A percentile compares a stretch with the other conserved stretches of the same genome.
Evolutionary conservation across 139 green algal genomes (phyloP).

Genomic region (Nannochloris sp.): DNA sequence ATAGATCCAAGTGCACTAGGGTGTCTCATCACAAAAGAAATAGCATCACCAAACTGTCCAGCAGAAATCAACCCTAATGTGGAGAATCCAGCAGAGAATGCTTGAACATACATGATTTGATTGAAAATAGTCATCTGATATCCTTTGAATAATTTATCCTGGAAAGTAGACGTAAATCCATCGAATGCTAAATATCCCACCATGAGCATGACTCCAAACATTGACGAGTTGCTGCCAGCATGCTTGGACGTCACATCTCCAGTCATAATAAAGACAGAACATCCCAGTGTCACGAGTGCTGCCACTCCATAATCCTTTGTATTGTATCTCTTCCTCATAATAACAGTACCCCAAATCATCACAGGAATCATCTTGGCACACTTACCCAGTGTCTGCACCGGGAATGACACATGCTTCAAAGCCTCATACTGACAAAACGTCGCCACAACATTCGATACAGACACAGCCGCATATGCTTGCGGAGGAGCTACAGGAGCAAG

Average conservation of each 20-base stretch:
- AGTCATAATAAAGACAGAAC: constrained; percentile 70
- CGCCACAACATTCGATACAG: constrained; percentile 87
- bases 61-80: constrained; percentile 43
- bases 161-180: constrained; percentile 97
- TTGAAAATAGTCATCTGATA: constrained; percentile 93
- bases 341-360: constrained; percentile 93
- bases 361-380: constrained; percentile 97
- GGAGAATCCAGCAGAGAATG: constrained; percentile 43
- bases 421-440: constrained; percentile 98
- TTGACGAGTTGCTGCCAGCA: constrained; percentile 11
- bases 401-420: constrained; percentile 94
- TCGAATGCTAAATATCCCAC: constrained; percentile 88
- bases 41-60: constrained; percentile 44
- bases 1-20: constrained; percentile 44
- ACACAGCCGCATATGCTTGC: constrained; percentile 60
- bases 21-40: constrained; percentile 50
- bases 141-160: constrained; percentile 90
- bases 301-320: constrained; percentile 71
- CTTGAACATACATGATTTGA: constrained; percentile 76
- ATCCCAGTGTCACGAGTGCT: constrained; percentile 68
- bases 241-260: constrained; percentile 22
- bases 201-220: constrained; percentile 77
- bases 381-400: constrained; percentile 90
- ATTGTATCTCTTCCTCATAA: constrained; percentile 79
- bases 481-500: constrained; percentile 47